Base-by-base conservation (phyloP, 2,329 filamentous ascomycete species). In the Pyrenophora graminea region DNA sequence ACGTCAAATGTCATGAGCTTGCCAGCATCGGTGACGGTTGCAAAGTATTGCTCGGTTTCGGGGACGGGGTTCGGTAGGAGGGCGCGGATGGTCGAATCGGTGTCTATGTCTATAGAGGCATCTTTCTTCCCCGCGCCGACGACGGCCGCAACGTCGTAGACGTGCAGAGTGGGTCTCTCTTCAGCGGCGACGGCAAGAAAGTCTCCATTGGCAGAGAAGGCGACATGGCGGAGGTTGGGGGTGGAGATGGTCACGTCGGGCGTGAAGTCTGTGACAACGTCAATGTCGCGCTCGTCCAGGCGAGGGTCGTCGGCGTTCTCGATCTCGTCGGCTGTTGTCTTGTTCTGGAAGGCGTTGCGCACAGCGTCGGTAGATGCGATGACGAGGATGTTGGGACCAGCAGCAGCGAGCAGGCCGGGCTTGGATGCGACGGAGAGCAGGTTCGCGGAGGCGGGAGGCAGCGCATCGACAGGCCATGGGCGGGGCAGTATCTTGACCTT, bases 171-270 rank as follows among this genome's bases (percentile, higher is more conserved):
- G 30, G 91, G 89, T 9, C 89, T 89, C 47, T 82, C 79, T 73
- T 96, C 90, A 2, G 90, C 90, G 9, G 90, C 91, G 21, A 97
- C 79, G 31, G 96, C 83, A 53, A 99, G 78, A 62, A 88, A 91
- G 62, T 85, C 85, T 69, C 97, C 95, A 65, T 95, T 90, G n/a
- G 90, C 84, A 0, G 91, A 93, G 71, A 99, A 99, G 13, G 87
- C 86, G 17, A 99, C 80, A 71, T 99, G 94, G 9, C 91, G 95
- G 46, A 96, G 83, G 62, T 88, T 86, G 66, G 89, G 84, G 64
- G 95, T 81, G 1, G 85, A 79, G 6, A 97, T 82, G 52, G 81
- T 87, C 44, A 89, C 78, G 69, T 93, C 85, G 3, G 92, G 88
- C 53, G 85, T 78, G 64, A 95, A 95, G 10, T 80, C 69, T 56